phyloP scores from a whole-genome alignment of 2,329 filamentous ascomycete species.

The Mycosphaerella sp. region DNA sequence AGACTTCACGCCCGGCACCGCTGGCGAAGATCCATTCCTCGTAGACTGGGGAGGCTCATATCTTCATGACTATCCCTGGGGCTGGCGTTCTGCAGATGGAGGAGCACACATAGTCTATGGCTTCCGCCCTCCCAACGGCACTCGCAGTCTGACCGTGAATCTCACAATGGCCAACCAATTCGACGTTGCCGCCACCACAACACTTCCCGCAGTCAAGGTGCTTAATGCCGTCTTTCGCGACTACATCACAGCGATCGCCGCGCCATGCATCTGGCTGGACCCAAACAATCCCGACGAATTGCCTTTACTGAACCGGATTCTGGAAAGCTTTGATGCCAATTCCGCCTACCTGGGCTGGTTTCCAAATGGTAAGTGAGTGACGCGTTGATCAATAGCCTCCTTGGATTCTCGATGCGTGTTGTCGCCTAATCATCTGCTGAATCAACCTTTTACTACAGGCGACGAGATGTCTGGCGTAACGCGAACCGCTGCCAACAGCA shows the following conservation, averaged over 20 bases:
- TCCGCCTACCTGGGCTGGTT: slow-evolving; percentile 9
- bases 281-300: slow-evolving; percentile 5
- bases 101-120: neutral
- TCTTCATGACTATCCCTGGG: slow-evolving; percentile 1
- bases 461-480: slow-evolving; percentile 7
- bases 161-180: neutral
- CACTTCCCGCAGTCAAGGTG: neutral
- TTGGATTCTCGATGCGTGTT: too few species aligned
- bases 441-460: neutral
- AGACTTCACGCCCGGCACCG: neutral
- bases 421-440: too few species aligned
- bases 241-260: slow-evolving; percentile 2
- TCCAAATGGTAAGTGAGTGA: neutral
- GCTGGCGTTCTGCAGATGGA: neutral
- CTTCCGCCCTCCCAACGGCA: neutral
- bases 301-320: neutral
- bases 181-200: neutral
- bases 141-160: neutral
- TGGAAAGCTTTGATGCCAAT: neutral
- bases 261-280: slow-evolving; percentile 10
- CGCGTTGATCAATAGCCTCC: too few species aligned
- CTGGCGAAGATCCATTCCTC: neutral
- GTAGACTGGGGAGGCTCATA: slow-evolving; percentile 3
- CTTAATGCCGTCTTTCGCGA: slow-evolving; percentile 5
- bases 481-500: neutral